phyloP scores from a whole-genome alignment of 306 rosid genomes.

The Argentina anserina region DNA sequence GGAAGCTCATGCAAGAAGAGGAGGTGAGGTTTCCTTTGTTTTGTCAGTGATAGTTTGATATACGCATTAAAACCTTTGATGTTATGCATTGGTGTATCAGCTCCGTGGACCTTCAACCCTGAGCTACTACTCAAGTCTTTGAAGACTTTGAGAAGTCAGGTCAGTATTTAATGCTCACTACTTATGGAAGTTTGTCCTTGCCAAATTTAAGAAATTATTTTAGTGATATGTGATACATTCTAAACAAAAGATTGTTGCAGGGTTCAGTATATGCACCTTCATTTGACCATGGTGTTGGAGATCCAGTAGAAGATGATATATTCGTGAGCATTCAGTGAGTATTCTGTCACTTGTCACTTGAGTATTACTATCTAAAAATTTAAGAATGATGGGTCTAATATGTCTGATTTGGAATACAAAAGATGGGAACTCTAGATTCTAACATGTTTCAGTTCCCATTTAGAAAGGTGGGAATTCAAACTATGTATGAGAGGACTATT shows the following conservation, averaged over 20 bases:
- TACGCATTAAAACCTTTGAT: slow-evolving; percentile 28
- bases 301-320: slow-evolving; percentile 84
- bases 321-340: slow-evolving; percentile 76
- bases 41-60: slow-evolving; percentile 23
- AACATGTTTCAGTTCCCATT: too few species aligned
- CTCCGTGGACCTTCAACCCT: slow-evolving; percentile 97
- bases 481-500: not conserved
- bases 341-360: slow-evolving; percentile 20
- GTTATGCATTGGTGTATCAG: slow-evolving; percentile 57
- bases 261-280: slow-evolving; percentile 90
- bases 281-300: slow-evolving; percentile 92
- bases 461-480: not conserved
- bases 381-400: not conserved
- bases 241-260: slow-evolving; percentile 47
- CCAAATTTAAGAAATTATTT: not conserved
- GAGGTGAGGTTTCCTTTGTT: slow-evolving; percentile 64
- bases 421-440: too few species aligned
- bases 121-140: slow-evolving; percentile 56
- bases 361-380: slow-evolving; percentile 1
- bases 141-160: slow-evolving; percentile 67
- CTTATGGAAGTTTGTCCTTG: slow-evolving; percentile 7
- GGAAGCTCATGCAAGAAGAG: slow-evolving; percentile 97
- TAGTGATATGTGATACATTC: slow-evolving; percentile 22
- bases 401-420: slow-evolving; percentile 1
- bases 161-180: slow-evolving; percentile 33